phyloP scores from a whole-genome alignment of 164 flowering plant genomes.

The grape (Vitis vinifera) region ASM3070453v1 NC_081822.1:9168501-9169000 shows the following conservation, averaged over 20 bases:
- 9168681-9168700: conserved; percentile 10
- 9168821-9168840: too few species aligned
- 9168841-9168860: too few species aligned
- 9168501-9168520: too few species aligned
- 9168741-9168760: background rate
- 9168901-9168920: conserved; percentile 12
- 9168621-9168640: too few species aligned
- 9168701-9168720: too few species aligned
- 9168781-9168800: too few species aligned
- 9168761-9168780: too few species aligned
- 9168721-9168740: too few species aligned
- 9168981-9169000: background rate
- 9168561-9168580: too few species aligned
- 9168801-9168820: conserved; percentile 1
- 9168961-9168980: background rate
- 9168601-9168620: too few species aligned
- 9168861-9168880: background rate
- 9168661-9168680: conserved; percentile 46
- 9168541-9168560: background rate
- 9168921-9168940: background rate
- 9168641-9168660: too few species aligned
- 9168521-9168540: background rate
- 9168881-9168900: conserved; percentile 22
- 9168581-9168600: too few species aligned
- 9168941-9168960: background rate